Percentiles rank a stretch among this genome's conserved stretches.
These are phyloP conservation scores for Amaranthus palmeri DNA, from an alignment of 148 eudicot genomes.

Conservation along the genomic window DNA sequence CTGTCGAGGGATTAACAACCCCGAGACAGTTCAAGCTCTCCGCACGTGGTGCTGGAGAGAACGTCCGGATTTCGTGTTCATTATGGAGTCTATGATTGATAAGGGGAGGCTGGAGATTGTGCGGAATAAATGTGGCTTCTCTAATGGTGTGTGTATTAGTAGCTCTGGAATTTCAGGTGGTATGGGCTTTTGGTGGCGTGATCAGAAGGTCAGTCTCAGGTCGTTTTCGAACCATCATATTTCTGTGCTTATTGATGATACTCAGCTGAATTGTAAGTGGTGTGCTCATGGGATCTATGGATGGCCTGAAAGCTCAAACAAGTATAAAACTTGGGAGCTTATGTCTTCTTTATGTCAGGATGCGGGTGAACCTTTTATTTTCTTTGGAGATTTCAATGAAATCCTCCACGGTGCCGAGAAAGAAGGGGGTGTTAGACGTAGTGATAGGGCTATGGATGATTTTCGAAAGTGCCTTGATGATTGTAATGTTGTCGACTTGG, in stretches of 20 bases:
- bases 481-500: neutral
- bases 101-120: neutral
- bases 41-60: neutral
- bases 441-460: neutral
- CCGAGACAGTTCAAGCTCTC: neutral
- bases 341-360: neutral
- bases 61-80: neutral
- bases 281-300: neutral
- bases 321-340: neutral
- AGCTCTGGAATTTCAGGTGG: too few species aligned
- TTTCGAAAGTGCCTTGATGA: neutral
- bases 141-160: too few species aligned
- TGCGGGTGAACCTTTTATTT: neutral
- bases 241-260: neutral
- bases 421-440: neutral
- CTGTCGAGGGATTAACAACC: too few species aligned
- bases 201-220: too few species aligned
- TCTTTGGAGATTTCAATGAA: conserved; percentile 6
- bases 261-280: neutral
- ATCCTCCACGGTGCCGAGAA: neutral
- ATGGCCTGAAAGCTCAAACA: neutral
- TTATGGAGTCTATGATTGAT: neutral
- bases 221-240: too few species aligned
- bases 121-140: too few species aligned
- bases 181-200: too few species aligned